Evolutionary conservation across 345 rosid species (phyloP), one percentile per base, ranked within the genome.

Genomic region (Boechera retrofracta): DNA sequence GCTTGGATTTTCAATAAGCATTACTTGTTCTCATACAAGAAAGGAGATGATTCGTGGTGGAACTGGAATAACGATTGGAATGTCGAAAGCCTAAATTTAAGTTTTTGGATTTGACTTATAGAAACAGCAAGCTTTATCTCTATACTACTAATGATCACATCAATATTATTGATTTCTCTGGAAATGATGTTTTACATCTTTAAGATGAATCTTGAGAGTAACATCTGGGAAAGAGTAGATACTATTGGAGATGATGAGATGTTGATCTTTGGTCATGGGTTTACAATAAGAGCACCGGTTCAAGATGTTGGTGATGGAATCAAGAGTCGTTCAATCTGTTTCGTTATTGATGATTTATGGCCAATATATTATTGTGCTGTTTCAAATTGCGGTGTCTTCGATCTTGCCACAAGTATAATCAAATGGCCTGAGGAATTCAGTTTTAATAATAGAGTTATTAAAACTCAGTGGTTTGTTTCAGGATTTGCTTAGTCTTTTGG

Each of bases 1-100:
- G 60, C 36, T 29, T 55, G 60, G 10, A 55, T 29, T 55, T 5
- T 55, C 16, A 26, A 10, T 24, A 24, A 2, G 57, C 39, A 4
- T 33, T 33, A 32, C 42, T 58, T 58, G 42, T 58, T 58, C 26
- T n/a, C 6, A 0, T 12, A 58, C 42, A 32, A 32, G 24, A 57
- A 32, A 33, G 63, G 63, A 58, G 63, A 58, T 58, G 26, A 58
- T 33, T 58, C 26, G 5, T 58, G 63, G 63, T 9, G 42, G 63
- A 33, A 33, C 4, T 33, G 7, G 32, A 24, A 24, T 26, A 4
- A 10, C 3, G 11, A 39, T 9, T 26, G 7, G 58, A 26, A 26
- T 10, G 24, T 26, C 11, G 44, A 39, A 39, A 10, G 44, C 11
- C 33, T 31, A 26, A 53, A 53, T 53, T 5, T 24, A 6, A 5